Percentiles rank a stretch among this genome's conserved stretches.
phyloP scores from a whole-genome alignment of 1,284 basidiomycete species.

The Ganoderma boninense region DNA sequence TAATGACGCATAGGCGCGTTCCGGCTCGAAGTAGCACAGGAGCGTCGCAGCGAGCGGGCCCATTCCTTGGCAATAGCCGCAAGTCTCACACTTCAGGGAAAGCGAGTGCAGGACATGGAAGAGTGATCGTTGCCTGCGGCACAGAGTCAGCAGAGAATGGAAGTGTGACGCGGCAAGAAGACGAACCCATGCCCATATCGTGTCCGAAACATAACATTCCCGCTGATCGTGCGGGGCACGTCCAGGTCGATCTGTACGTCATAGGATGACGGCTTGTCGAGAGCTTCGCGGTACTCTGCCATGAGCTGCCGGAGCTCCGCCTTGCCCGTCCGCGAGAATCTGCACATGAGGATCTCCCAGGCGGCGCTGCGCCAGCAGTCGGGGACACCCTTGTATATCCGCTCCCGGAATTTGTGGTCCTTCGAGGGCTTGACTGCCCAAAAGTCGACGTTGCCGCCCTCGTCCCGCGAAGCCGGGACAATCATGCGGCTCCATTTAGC shows the following conservation, averaged over 20 bases:
- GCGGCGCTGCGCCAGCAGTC: conserved; percentile 95
- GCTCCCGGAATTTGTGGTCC: conserved; percentile 69
- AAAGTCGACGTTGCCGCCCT: conserved; percentile 77
- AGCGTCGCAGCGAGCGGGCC: conserved; percentile 96
- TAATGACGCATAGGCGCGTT: conserved; percentile 86
- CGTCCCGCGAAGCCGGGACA: conserved; percentile 69
- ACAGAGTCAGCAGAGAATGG: not conserved
- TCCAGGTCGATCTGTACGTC: conserved; percentile 99
- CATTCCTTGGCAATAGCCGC: conserved; percentile 99
- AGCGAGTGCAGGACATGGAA: conserved; percentile 96
- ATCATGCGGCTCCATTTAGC: conserved; percentile 93
- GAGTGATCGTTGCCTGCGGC: conserved; percentile 83
- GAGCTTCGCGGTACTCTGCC: conserved; percentile 66
- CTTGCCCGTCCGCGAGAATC: conserved; percentile 55
- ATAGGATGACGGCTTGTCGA: conserved; percentile 85
- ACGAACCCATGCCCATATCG: conserved; percentile 93
- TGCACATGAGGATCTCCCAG: conserved; percentile 84
- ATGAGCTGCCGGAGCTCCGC: conserved; percentile 52
- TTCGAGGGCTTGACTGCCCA: conserved; percentile 78
- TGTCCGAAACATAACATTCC: conserved; percentile 94
- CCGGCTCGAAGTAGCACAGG: conserved; percentile 92
- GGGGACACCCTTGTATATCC: conserved; percentile 96
- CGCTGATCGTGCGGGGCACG: conserved; percentile 95
- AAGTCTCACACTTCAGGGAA: conserved; percentile 84
- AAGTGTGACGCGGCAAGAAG: not conserved